Evolutionary conservation across 257 asterid species (phyloP).

Genomic region (Coffea canephora): DNA sequence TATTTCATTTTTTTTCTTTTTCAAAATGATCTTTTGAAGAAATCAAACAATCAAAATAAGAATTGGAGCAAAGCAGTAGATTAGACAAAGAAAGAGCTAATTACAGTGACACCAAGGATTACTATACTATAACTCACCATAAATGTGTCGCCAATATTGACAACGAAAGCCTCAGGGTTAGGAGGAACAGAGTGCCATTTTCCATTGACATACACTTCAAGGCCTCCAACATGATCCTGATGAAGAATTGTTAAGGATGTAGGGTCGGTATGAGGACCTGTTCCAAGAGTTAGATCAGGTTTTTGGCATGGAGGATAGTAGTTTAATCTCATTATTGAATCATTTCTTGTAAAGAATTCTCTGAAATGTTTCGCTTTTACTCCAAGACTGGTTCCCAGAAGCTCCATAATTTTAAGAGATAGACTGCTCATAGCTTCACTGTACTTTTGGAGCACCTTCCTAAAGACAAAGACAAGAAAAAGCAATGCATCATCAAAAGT

Average conservation of each 20-base stretch:
- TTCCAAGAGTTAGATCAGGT: conserved; percentile 64
- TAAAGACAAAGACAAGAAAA: conserved; percentile 5
- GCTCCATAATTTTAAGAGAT: conserved; percentile 55
- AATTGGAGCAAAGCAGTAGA: not conserved
- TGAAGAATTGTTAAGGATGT: conserved; percentile 71
- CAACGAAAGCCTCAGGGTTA: conserved; percentile 60
- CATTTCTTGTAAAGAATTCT: conserved; percentile 63
- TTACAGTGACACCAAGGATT: not conserved
- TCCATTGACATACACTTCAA: conserved; percentile 54
- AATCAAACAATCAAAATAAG: not conserved
- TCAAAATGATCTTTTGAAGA: not conserved
- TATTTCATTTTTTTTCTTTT: no score
- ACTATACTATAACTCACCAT: conserved; percentile 37
- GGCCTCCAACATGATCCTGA: conserved; percentile 76
- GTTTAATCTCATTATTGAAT: conserved; percentile 73
- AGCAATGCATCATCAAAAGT: not conserved
- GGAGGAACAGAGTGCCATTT: conserved; percentile 73
- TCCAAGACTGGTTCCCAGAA: conserved; percentile 65
- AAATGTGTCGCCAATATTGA: conserved; percentile 86
- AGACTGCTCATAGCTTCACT: conserved; percentile 64
- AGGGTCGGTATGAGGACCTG: conserved; percentile 90
- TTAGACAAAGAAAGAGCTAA: not conserved
- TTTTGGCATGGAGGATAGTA: conserved; percentile 67
- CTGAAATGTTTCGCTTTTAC: conserved; percentile 44
- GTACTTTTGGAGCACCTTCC: conserved; percentile 55